phyloP scores from a whole-genome alignment of 2,329 filamentous ascomycete species.

The Monosporascus cannonballus region DNA sequence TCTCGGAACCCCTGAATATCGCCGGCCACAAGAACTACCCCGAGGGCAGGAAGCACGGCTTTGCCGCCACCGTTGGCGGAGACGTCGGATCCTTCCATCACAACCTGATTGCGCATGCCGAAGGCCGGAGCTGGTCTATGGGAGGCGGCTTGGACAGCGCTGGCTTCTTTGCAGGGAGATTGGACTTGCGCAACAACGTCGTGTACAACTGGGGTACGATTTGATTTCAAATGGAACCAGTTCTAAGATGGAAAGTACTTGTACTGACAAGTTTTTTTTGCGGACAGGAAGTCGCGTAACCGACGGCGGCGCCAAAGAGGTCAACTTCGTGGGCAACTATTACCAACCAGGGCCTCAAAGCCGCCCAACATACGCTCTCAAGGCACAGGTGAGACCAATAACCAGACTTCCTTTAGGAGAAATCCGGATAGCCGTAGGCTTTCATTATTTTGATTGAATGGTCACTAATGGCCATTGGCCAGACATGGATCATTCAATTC shows the following conservation, averaged over 20 bases:
- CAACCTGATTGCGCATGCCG: conserved; percentile 26
- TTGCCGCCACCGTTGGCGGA: conserved; percentile 23
- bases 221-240: not conserved
- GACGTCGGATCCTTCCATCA: conserved; percentile 29
- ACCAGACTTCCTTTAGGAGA: no score
- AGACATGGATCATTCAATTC: no score
- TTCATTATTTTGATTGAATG: no score
- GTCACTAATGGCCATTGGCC: no score
- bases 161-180: conserved; percentile 23
- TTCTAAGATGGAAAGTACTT: not conserved
- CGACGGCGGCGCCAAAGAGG: conserved; percentile 27
- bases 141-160: conserved; percentile 25
- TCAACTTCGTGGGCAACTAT: conserved; percentile 27
- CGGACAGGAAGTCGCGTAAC: conserved; percentile 16
- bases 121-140: conserved; percentile 30
- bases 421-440: no score
- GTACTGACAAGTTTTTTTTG: not conserved
- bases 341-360: conserved; percentile 28
- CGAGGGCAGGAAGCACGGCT: conserved; percentile 22
- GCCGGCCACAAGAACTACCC: conserved; percentile 32
- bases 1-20: conserved; percentile 29
- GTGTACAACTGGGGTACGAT: conserved; percentile 28
- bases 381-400: conserved; percentile 7
- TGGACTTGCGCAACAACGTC: conserved; percentile 30
- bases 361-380: conserved; percentile 19